phyloP scores from a whole-genome alignment of 169 alveolate species.

The Amoebophrya sp. region DNA sequence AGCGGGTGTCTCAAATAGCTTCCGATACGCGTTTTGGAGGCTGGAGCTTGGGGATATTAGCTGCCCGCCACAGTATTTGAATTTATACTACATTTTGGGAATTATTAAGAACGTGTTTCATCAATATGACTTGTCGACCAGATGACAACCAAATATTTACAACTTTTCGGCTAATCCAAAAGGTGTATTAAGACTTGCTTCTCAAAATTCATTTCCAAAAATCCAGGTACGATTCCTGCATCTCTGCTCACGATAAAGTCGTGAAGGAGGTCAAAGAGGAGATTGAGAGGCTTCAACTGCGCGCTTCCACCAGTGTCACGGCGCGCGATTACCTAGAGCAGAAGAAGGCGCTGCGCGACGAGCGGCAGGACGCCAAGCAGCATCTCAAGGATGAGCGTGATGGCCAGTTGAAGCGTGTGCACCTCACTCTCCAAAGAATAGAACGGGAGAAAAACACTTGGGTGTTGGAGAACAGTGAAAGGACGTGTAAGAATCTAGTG shows the following conservation, averaged over 20 bases:
- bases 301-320: background rate
- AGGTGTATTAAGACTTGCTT: no score
- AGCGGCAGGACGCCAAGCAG: background rate
- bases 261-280: background rate
- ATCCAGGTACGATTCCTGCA: background rate
- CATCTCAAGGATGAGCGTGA: background rate
- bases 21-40: constrained; percentile 14
- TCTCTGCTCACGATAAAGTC: background rate
- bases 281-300: background rate
- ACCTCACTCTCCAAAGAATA: background rate
- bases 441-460: background rate
- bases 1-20: no score
- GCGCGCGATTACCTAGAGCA: background rate
- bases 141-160: no score
- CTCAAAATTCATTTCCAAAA: no score
- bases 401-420: background rate
- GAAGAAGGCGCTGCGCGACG: background rate
- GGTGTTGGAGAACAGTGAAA: background rate
- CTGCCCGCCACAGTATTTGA: background rate
- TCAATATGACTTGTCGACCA: no score
- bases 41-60: background rate
- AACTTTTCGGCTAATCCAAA: no score
- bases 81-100: no score
- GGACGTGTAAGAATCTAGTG: background rate
- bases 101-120: no score